These are phyloP conservation scores for Gloeostereum incarnatum DNA, from an alignment of 768 basidiomycete genomes.

Conservation along the genomic window DNA sequence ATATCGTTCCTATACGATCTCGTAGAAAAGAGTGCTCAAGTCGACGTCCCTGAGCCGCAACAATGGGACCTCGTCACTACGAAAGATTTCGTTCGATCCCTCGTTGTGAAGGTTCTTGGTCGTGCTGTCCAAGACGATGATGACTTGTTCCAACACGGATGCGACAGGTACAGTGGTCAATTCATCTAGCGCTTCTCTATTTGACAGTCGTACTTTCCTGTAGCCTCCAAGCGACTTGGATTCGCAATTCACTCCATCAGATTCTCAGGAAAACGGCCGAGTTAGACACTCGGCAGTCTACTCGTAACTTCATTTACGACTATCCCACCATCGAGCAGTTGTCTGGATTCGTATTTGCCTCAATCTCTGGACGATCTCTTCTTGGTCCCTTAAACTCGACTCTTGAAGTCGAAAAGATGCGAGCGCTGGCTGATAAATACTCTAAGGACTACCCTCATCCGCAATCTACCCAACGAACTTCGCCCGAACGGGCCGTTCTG, in stretches of 20 bases:
- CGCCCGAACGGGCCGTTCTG: slow-evolving; percentile 13
- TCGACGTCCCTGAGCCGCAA: slow-evolving; percentile 14
- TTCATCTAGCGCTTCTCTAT: not conserved
- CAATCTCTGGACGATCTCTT: too few relatives aligned
- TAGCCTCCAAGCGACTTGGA: slow-evolving; percentile 16
- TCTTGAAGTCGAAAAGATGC: slow-evolving; percentile 14
- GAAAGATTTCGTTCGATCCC: slow-evolving; percentile 19
- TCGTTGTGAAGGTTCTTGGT: slow-evolving; percentile 2
- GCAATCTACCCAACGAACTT: not conserved
- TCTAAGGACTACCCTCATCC: not conserved
- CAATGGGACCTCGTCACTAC: slow-evolving; percentile 16
- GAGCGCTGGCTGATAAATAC: slow-evolving; percentile 32
- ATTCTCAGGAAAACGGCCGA: slow-evolving; percentile 9
- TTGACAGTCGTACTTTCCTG: slow-evolving; percentile 9
- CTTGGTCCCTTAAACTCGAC: too few relatives aligned
- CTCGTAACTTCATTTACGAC: slow-evolving; percentile 14
- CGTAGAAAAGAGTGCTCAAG: slow-evolving; percentile 18
- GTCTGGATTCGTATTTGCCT: slow-evolving; percentile 11
- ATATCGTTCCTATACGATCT: slow-evolving; percentile 24
- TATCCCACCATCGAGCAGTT: slow-evolving; percentile 17
- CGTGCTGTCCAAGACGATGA: not conserved
- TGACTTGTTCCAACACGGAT: not conserved
- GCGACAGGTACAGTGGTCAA: slow-evolving; percentile 15
- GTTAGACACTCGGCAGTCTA: slow-evolving; percentile 10
- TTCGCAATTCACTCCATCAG: slow-evolving; percentile 11